phyloP scores from a whole-genome alignment of 1,284 basidiomycete species.

The Ceratobasidium sp. region DNA sequence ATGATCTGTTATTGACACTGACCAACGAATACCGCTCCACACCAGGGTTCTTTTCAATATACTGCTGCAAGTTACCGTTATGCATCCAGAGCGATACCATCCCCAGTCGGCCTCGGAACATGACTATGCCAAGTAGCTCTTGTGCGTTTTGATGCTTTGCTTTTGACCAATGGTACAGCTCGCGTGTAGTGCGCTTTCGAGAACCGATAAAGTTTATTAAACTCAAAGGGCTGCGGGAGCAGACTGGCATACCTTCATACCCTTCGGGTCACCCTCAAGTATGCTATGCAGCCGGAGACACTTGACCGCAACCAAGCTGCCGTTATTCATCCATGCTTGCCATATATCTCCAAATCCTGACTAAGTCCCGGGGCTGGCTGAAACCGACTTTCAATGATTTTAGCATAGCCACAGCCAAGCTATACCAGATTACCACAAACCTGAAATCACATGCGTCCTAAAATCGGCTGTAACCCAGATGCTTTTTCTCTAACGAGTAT shows the following conservation, averaged over 20 bases:
- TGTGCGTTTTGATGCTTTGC: background rate
- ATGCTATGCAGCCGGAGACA: background rate
- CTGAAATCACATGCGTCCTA: too few relatives aligned
- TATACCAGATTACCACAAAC: too few relatives aligned
- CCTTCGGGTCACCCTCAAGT: background rate
- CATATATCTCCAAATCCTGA: conserved; percentile 1
- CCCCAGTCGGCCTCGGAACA: conserved; percentile 2
- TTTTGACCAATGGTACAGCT: background rate
- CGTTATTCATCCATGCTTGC: background rate
- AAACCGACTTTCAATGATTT: too few relatives aligned
- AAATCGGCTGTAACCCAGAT: too few relatives aligned
- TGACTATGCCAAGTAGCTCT: background rate
- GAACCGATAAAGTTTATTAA: background rate
- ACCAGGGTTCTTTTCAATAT: background rate
- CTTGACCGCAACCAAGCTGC: background rate
- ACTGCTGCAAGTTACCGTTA: background rate
- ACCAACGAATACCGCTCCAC: background rate
- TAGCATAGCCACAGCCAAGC: too few relatives aligned
- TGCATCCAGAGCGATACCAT: conserved; percentile 15
- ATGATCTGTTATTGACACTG: background rate
- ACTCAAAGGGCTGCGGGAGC: background rate
- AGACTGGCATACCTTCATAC: background rate
- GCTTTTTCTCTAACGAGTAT: too few relatives aligned
- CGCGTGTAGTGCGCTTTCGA: background rate
- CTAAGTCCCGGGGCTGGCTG: too few relatives aligned